Base-by-base conservation (phyloP, 805 yeast genomes). In the Barnettozyma botsteinii region DNA sequence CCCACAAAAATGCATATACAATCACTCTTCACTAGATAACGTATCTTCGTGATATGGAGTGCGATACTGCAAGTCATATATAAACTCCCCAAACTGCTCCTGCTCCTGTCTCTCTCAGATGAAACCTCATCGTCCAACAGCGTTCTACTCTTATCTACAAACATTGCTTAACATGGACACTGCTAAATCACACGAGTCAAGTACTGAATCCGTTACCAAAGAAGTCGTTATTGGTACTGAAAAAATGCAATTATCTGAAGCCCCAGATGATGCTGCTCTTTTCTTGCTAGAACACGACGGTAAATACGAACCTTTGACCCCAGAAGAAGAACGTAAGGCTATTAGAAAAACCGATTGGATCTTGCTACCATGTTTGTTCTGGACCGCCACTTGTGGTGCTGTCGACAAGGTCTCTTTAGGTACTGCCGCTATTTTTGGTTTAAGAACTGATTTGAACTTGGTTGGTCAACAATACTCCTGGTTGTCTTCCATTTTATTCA, bases 371-470 rank as follows among this genome's bases (percentile, higher is more conserved):
- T 46, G 61, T 26, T 56, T 63, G 31, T 66, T 62, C 43, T 48
- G 52, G 46, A 52, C 65, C 11, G 63, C 61, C 37, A 57, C 65
- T 24, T 49, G 51, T 33, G 67, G 66, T 46, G 65, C 64, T 41
- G 64, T 70, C 56, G 77, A 72, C 50, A 72, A 72, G 45, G 56
- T 61, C 14, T 60, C 71, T 10, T 57, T 63, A 20, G 56, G 69
- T 12, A 68, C 66, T 47, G 76, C 76, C 5, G 67, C 75, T 5
- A 59, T 73, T 33, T 62, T 69, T 47, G 76, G 75, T 11, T 46
- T 73, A 30, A 60, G 60, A 37, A 48, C 49, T 9, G 75, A 69
- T 49, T 58, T 58, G 19, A 40, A 63, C 22, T 59, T 73, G 55
- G 44, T 45, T n/a, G 72, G 75, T 7, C 61, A 62, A 40, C 60